These are phyloP conservation scores for Phytophthora niederhauseri DNA, from an alignment of 352 stramenopile genomes.

Conservation along the genomic window DNA sequence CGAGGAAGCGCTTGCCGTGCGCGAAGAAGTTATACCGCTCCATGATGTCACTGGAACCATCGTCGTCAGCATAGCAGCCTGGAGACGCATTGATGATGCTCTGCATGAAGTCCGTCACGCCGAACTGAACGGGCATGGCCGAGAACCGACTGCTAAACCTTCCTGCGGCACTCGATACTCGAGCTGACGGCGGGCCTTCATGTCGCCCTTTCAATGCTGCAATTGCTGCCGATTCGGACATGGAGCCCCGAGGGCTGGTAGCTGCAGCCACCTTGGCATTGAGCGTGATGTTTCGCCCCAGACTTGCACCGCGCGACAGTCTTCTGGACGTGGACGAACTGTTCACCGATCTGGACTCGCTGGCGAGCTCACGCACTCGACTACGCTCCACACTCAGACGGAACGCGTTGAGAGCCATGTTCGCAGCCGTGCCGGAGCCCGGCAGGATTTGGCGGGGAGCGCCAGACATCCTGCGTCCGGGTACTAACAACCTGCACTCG, in stretches of 20 bases:
- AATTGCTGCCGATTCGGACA: slow-evolving; percentile 5
- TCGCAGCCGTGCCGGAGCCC: slow-evolving; percentile 34
- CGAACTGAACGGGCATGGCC: background rate
- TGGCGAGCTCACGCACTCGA: slow-evolving; percentile 33
- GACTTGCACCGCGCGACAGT: slow-evolving; percentile 18
- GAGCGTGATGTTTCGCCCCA: slow-evolving; percentile 15
- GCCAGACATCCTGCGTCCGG: slow-evolving; percentile 11
- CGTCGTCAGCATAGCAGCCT: slow-evolving; percentile 43
- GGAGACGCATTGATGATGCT: slow-evolving; percentile 52
- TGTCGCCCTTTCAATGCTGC: slow-evolving; percentile 8
- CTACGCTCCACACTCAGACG: slow-evolving; percentile 39
- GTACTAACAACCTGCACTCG: background rate
- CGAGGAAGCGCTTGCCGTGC: slow-evolving; percentile 55
- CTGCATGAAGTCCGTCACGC: slow-evolving; percentile 42
- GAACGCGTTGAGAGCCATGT: slow-evolving; percentile 46
- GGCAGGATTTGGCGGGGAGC: slow-evolving; percentile 6
- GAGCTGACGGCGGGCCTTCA: slow-evolving; percentile 12
- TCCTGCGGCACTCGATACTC: slow-evolving; percentile 8
- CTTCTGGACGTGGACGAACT: slow-evolving; percentile 16
- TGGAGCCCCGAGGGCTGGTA: background rate
- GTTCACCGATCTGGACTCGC: slow-evolving; percentile 18
- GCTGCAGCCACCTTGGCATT: slow-evolving; percentile 15
- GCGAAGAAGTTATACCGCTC: slow-evolving; percentile 69
- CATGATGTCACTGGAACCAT: slow-evolving; percentile 42
- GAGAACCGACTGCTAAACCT: slow-evolving; percentile 13